Evolutionary conservation across 139 green algal species (phyloP), one percentile per base, ranked within the genome.

Genomic region (Chlorella vulgaris): DNA sequence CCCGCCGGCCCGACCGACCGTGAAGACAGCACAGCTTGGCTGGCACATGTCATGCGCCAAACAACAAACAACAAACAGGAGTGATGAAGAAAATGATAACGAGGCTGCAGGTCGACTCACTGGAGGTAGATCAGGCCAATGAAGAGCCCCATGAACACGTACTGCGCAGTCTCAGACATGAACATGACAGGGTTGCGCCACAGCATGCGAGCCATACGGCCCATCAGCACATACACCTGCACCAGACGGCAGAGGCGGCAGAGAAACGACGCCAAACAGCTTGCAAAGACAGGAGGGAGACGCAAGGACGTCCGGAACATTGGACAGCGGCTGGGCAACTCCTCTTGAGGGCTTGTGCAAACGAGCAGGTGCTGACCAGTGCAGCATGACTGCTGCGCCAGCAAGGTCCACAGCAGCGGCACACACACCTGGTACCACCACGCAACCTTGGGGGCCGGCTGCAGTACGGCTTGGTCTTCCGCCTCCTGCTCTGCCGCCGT

Each of bases 111-210:
- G 55, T 28, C 55, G 5, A 68, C 51, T 79, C 73, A 79, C 55
- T 67, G 78, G 29, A 88, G 69, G 66, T 85, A 88, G 35, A 88
- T 73, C 2, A 88, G 70, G 29, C 84, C 86, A 7, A 90, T 29
- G 7, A 90, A 86, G 1, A 89, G 4, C 5, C 71, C 86, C 76
- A 86, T 77, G 50, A 90, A 85, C 2, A 28, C 36, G 47, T 90
- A 90, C 79, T 88, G 85, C 19, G 38, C 40, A 1, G 62, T n/a
- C 79, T 90, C 84, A 0, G 81, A 60, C 35, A 84, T 21, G 29
- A 90, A 68, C 84, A 83, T 86, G 10, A 63, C 43, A 19, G 86
- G 86, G 60, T 77, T 82, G 81, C 86, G 82, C 40, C 76, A 42
- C 80, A 78, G 86, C 55, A 65, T 82, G 51, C 55, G 69, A 13